Percentiles rank a stretch among this genome's conserved stretches.
Conservation (phyloP, 2,329 filamentous ascomycete species). For the Lachnellula willkommii region DNA sequence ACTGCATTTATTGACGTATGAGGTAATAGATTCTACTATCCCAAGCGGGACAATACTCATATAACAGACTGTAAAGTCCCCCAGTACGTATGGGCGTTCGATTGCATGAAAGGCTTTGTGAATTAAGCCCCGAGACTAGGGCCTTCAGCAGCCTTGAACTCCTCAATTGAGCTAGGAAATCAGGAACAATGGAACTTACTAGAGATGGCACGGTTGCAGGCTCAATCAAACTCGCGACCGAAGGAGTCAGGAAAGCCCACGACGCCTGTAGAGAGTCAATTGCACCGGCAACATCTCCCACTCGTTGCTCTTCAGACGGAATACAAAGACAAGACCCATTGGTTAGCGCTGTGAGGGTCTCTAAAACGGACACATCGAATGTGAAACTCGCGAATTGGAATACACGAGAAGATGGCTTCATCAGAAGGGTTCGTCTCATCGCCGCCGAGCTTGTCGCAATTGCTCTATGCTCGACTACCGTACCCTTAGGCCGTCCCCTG, state of each 20-base stretch:
- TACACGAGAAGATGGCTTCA: constrained; percentile 6
- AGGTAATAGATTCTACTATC: too few species aligned
- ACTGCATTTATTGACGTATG: too few species aligned
- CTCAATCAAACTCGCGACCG: constrained; percentile 15
- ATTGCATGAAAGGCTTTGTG: too few species aligned
- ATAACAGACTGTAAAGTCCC: too few species aligned
- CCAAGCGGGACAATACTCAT: too few species aligned
- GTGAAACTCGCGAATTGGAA: constrained; percentile 13
- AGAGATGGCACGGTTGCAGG: constrained; percentile 1
- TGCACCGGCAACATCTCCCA: constrained; percentile 33
- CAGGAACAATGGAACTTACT: neutral
- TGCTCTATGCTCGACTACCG: constrained; percentile 27
- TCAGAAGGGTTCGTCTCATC: constrained; percentile 26
- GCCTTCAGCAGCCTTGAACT: too few species aligned
- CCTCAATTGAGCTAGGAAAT: too few species aligned
- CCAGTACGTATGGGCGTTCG: too few species aligned
- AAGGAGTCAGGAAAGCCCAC: constrained; percentile 24
- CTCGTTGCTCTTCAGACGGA: constrained; percentile 34
- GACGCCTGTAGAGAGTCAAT: constrained; percentile 17
- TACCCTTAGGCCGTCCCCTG: constrained; percentile 2
- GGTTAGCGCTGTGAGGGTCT: constrained; percentile 28
- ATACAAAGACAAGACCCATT: constrained; percentile 36
- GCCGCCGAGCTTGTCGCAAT: constrained; percentile 27
- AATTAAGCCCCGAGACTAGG: too few species aligned
- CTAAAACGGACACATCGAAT: constrained; percentile 36